Conservation (phyloP, 2,329 filamentous ascomycete species). For the Camptophora hylomeconis region DNA sequence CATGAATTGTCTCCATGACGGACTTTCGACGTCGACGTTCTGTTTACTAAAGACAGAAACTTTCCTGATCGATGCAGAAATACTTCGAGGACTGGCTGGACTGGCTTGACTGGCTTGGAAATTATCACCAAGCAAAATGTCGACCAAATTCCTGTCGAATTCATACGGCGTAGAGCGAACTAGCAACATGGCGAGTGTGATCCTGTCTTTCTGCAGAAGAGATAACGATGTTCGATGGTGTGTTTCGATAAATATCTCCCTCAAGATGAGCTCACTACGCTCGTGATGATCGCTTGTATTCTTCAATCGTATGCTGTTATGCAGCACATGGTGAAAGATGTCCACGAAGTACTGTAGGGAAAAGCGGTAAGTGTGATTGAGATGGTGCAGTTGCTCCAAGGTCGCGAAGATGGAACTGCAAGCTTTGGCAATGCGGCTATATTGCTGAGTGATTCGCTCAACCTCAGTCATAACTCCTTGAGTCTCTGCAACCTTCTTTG, state of each 20-base stretch:
- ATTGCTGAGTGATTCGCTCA: conserved; percentile 87
- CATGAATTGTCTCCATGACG: conserved; percentile 70
- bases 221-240: conserved; percentile 91
- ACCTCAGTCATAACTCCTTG: conserved; percentile 98
- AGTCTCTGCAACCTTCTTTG: conserved; percentile 88
- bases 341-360: conserved; percentile 96
- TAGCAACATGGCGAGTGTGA: conserved; percentile 87
- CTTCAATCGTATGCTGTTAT: conserved; percentile 60
- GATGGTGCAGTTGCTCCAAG: conserved; percentile 89
- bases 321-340: conserved; percentile 88
- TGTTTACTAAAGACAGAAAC: conserved; percentile 61
- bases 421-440: conserved; percentile 81
- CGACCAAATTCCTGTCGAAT: conserved; percentile 84
- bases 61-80: conserved; percentile 57
- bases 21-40: conserved; percentile 44
- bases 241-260: conserved; percentile 78
- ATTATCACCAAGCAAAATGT: conserved; percentile 65
- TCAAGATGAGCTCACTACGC: conserved; percentile 80
- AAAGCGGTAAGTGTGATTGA: conserved; percentile 99
- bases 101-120: conserved; percentile 58
- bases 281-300: conserved; percentile 60
- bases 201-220: conserved; percentile 81
- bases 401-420: conserved; percentile 97
- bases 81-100: conserved; percentile 55
- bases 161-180: conserved; percentile 91